These are phyloP conservation scores for Radiomyces spectabilis DNA, from an alignment of 192 early-diverging fungal genomes.

Conservation along the genomic window DNA sequence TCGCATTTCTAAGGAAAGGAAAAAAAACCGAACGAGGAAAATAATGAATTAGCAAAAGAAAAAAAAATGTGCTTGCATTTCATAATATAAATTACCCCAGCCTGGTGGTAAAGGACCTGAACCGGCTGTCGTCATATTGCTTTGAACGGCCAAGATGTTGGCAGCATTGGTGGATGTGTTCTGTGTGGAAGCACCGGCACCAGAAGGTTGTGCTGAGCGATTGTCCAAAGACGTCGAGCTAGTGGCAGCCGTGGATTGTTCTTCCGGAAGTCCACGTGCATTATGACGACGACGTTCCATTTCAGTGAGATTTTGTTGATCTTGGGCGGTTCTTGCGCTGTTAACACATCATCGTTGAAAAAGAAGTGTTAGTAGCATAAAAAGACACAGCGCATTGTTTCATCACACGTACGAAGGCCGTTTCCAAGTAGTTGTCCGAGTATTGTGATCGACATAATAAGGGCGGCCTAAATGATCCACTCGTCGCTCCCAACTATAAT, in stretches of 20 bases:
- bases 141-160: slow-evolving; percentile 28
- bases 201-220: slow-evolving; percentile 1
- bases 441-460: slow-evolving; percentile 98
- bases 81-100: slow-evolving; percentile 48
- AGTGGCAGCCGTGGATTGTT: slow-evolving; percentile 19
- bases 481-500: slow-evolving; percentile 87
- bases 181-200: not conserved
- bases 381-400: not conserved
- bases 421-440: slow-evolving; percentile 93
- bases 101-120: slow-evolving; percentile 76
- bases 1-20: slow-evolving; percentile 48
- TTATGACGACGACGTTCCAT: slow-evolving; percentile 72
- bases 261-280: slow-evolving; percentile 77
- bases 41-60: not conserved
- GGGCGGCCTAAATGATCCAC: slow-evolving; percentile 87
- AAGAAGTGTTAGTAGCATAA: not conserved
- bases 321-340: slow-evolving; percentile 25
- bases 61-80: not conserved
- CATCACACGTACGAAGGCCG: slow-evolving; percentile 32
- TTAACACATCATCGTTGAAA: not conserved
- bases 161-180: slow-evolving; percentile 2
- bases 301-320: slow-evolving; percentile 52
- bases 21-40: not conserved
- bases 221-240: slow-evolving; percentile 9
- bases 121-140: slow-evolving; percentile 52